Percentiles rank a stretch among this genome's conserved stretches.
Evolutionary conservation across 345 rosid species (phyloP).

Genomic region (Acer yangbiense): DNA sequence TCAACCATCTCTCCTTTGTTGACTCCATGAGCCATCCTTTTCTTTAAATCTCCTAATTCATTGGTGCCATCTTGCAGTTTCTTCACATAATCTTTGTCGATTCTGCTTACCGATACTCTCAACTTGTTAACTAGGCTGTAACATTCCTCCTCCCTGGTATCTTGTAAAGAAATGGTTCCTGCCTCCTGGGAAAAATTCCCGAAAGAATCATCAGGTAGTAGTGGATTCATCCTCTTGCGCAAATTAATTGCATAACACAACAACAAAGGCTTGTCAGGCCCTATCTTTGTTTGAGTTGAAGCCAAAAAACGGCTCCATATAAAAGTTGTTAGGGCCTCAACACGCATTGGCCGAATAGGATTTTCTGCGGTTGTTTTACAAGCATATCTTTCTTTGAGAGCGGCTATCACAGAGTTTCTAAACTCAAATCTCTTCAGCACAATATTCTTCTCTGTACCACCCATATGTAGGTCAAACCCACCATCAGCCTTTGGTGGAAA

Average conservation of each 20-base stretch:
- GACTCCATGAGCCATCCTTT: neutral
- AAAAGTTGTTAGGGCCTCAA: slow-evolving; percentile 46
- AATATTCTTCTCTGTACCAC: slow-evolving; percentile 35
- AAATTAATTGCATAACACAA: slow-evolving; percentile 46
- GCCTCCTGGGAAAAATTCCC: slow-evolving; percentile 34
- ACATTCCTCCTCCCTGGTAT: slow-evolving; percentile 5
- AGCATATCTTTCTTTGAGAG: slow-evolving; percentile 32
- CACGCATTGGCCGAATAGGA: slow-evolving; percentile 21
- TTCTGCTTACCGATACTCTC: slow-evolving; percentile 29
- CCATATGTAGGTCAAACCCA: slow-evolving; percentile 13
- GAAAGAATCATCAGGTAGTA: slow-evolving; percentile 38
- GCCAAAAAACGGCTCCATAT: slow-evolving; percentile 46
- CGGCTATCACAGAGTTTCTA: slow-evolving; percentile 24
- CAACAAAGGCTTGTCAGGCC: slow-evolving; percentile 17
- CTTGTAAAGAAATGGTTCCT: slow-evolving; percentile 3
- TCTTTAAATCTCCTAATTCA: slow-evolving; percentile 16
- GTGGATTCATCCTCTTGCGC: slow-evolving; percentile 34
- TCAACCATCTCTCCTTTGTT: neutral
- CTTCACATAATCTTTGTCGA: slow-evolving; percentile 31
- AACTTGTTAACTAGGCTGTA: slow-evolving; percentile 27
- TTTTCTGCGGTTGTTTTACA: neutral
- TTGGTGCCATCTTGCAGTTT: slow-evolving; percentile 28
- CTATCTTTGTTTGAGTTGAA: slow-evolving; percentile 24
- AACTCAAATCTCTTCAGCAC: slow-evolving; percentile 45
- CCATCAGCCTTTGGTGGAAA: slow-evolving; percentile 44